phyloP scores from a whole-genome alignment of 805 yeast genomes.

The Kuraishia cidri region DNA sequence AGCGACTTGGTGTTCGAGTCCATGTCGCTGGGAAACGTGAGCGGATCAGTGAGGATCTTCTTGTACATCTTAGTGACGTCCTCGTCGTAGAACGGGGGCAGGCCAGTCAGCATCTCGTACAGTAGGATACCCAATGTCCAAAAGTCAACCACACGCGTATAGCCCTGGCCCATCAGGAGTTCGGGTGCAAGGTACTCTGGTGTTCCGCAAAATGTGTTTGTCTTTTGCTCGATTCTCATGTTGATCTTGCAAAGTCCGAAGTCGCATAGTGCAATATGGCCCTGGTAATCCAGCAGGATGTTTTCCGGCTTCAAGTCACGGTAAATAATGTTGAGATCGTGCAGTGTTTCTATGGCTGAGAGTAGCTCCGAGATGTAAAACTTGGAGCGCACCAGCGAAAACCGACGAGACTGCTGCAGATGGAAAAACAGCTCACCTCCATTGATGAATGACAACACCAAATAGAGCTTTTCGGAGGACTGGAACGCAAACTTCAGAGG shows the following conservation, averaged over 20 bases:
- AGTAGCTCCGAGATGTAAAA: constrained; percentile 92
- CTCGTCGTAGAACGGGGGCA: constrained; percentile 96
- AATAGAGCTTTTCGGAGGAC: constrained; percentile 88
- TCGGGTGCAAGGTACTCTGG: constrained; percentile 98
- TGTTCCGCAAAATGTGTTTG: constrained; percentile 93
- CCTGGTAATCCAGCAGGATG: constrained; percentile 88
- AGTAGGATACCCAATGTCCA: constrained; percentile 95
- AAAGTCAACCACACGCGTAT: constrained; percentile 95
- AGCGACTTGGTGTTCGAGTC: constrained; percentile 82
- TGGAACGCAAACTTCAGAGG: constrained; percentile 95
- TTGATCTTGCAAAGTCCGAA: constrained; percentile 94
- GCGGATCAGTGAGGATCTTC: constrained; percentile 83
- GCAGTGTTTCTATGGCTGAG: constrained; percentile 88
- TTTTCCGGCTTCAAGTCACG: constrained; percentile 96
- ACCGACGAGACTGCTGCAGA: constrained; percentile 82
- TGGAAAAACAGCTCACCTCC: constrained; percentile 97
- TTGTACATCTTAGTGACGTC: constrained; percentile 90
- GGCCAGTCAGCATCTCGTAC: constrained; percentile 93
- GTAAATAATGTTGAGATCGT: constrained; percentile 86
- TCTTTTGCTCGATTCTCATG: constrained; percentile 82
- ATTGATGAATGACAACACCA: constrained; percentile 87
- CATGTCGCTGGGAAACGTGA: constrained; percentile 81
- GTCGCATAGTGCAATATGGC: constrained; percentile 96
- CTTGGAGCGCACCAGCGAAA: constrained; percentile 81
- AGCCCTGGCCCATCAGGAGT: constrained; percentile 82